These are phyloP conservation scores for Colletotrichum karsti DNA, from an alignment of 2,329 filamentous ascomycete species.

Conservation along the genomic window DNA sequence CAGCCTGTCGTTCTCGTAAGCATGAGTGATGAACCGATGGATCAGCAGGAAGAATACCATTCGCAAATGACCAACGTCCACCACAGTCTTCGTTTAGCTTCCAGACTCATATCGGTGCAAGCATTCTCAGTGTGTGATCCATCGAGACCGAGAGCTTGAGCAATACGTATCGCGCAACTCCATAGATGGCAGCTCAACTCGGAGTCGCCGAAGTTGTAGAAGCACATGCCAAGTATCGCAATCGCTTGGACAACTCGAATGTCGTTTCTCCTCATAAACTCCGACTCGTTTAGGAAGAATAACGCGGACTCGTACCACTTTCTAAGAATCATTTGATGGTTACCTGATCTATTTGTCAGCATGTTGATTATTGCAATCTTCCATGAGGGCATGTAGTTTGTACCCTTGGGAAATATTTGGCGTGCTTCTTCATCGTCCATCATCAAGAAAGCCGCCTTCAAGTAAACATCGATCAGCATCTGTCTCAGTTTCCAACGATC, in stretches of 20 bases:
- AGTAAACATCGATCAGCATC: background rate
- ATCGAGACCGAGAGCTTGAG: slow-evolving; percentile 20
- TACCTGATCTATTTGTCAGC: background rate
- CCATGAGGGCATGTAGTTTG: too few relatives aligned
- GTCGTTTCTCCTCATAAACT: slow-evolving; percentile 24
- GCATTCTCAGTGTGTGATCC: background rate
- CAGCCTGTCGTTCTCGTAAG: background rate
- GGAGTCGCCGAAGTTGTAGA: slow-evolving; percentile 28
- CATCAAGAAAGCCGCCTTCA: slow-evolving; percentile 15
- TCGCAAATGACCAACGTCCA: slow-evolving; percentile 27
- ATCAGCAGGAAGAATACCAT: too few relatives aligned
- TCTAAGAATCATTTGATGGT: background rate
- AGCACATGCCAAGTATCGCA: slow-evolving; percentile 31
- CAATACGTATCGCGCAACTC: slow-evolving; percentile 29
- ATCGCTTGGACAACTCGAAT: slow-evolving; percentile 28
- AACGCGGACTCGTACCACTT: slow-evolving; percentile 30
- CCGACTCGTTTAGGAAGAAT: slow-evolving; percentile 25
- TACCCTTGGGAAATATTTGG: background rate
- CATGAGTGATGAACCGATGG: too few relatives aligned
- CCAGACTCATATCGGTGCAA: background rate
- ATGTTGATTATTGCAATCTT: background rate
- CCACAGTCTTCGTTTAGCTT: slow-evolving; percentile 17
- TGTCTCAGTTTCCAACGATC: background rate
- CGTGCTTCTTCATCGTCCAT: slow-evolving; percentile 13
- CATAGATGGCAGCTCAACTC: slow-evolving; percentile 22